Evolutionary conservation across 148 eudicot species (phyloP), one percentile per base, ranked within the genome.

Genomic region (Spergularia bocconei): DNA sequence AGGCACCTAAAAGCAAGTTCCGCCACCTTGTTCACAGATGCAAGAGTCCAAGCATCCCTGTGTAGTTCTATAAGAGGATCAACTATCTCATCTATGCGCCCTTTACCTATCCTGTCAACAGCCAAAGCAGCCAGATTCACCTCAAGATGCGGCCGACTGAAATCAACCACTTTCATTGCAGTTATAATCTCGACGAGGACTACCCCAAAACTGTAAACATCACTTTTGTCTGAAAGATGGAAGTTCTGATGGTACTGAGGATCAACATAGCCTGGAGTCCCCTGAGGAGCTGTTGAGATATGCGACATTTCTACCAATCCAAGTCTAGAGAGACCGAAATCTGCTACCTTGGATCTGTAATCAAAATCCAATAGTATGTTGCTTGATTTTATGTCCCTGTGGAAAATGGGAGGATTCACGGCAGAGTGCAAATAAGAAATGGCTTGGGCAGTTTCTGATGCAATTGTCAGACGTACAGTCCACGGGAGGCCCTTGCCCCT

Each of bases 181-280:
- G 97, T 87, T 71, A 91, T 84, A 19, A 91, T 91, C 81, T 91
- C 97, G 1, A 91, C 91, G 19, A 91, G 85, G 72, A 91, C 93
- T 20, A 91, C 97, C 50, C 97, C 97, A 20, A 91, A 89, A 76
- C 97, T 91, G 86, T 91, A 91, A 21, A 91, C 97, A 78, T 91
- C 97, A 69, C 97, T 91, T 72, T 87, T 91, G 78, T 91, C 93
- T 23, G 97, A 91, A 33, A 91, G 90, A 84, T 91, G 93, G 84
- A 80, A 91, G 77, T 89, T 89, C 67, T 89, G 93, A 72, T 91
- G 93, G 77, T 91, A 91, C 41, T 89, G 90, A 59, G 97, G 97
- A 75, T 91, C 97, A 7, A 91, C 89, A 38, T 91, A 91, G 66
- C 97, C 97, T 0, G 97, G 97, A 11, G 97, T 91, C 52, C 97